Percentiles rank a stretch among this genome's conserved stretches.
Conservation (phyloP, 495 filamentous ascomycete genomes). For the Annulohypoxylon nitens region DNA sequence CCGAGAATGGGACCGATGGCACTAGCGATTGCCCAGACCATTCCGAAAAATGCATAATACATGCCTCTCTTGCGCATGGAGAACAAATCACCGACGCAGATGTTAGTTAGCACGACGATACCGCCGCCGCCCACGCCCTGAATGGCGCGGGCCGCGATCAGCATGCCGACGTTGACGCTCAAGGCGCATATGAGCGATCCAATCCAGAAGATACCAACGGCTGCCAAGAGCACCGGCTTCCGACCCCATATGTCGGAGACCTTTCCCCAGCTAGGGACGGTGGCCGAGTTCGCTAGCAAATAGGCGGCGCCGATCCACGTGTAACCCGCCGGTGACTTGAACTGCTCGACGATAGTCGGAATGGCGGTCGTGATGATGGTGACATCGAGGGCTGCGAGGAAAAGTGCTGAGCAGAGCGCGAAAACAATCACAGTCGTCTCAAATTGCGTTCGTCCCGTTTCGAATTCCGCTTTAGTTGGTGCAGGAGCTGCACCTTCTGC, state of each 20-base stretch:
- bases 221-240: conserved; percentile 79
- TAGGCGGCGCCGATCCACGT: conserved; percentile 80
- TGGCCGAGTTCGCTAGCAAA: conserved; percentile 74
- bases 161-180: conserved; percentile 75
- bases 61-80: conserved; percentile 74
- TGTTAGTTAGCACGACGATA: conserved; percentile 81
- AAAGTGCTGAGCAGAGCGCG: conserved; percentile 63
- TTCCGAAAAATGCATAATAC: conserved; percentile 68
- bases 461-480: conserved; percentile 40
- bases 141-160: conserved; percentile 79
- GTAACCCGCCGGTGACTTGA: conserved; percentile 74
- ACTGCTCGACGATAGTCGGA: conserved; percentile 70
- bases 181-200: conserved; percentile 79
- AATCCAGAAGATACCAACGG: conserved; percentile 78
- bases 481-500: conserved; percentile 19
- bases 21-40: conserved; percentile 78
- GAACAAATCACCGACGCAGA: conserved; percentile 82
- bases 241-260: conserved; percentile 86
- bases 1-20: conserved; percentile 81
- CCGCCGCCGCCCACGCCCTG: conserved; percentile 86
- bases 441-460: conserved; percentile 52
- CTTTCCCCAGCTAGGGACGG: conserved; percentile 82
- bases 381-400: conserved; percentile 67
- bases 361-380: conserved; percentile 64
- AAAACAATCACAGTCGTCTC: conserved; percentile 56